A percentile compares a stretch with the other conserved stretches of the same genome.
Conservation (phyloP, 2,329 filamentous ascomycete species). For the Fusarium aywerte region DNA sequence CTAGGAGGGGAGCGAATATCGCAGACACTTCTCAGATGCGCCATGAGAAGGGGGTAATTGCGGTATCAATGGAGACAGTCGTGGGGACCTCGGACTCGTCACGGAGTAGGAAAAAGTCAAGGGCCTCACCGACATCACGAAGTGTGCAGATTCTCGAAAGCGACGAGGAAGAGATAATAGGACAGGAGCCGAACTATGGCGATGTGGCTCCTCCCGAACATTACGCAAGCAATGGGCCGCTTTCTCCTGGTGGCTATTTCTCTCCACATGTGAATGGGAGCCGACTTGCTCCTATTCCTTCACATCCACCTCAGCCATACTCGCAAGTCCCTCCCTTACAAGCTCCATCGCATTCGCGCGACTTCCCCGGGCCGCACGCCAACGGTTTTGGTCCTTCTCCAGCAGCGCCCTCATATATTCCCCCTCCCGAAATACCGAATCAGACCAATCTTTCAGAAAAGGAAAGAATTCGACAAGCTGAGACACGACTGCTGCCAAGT, state of each 20-base stretch:
- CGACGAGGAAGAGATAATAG: slow-evolving; percentile 48
- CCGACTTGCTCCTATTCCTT: slow-evolving; percentile 45
- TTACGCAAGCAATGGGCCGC: slow-evolving; percentile 31
- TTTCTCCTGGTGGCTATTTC: slow-evolving; percentile 44
- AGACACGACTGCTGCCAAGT: slow-evolving; percentile 83
- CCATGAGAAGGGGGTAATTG: slow-evolving; percentile 91
- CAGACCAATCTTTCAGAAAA: slow-evolving; percentile 81
- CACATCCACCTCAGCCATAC: slow-evolving; percentile 48
- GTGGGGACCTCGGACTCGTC: slow-evolving; percentile 86
- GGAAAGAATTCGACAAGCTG: slow-evolving; percentile 79
- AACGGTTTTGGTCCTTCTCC: slow-evolving; percentile 37
- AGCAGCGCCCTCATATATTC: slow-evolving; percentile 59
- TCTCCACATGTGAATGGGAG: slow-evolving; percentile 52
- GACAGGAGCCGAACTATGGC: slow-evolving; percentile 37
- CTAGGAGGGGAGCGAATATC: slow-evolving; percentile 67
- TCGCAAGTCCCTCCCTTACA: slow-evolving; percentile 45
- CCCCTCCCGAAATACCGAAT: slow-evolving; percentile 68
- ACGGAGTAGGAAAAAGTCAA: slow-evolving; percentile 43
- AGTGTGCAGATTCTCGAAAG: slow-evolving; percentile 47
- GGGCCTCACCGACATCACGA: slow-evolving; percentile 43
- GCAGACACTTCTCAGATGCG: slow-evolving; percentile 88
- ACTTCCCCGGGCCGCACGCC: slow-evolving; percentile 7
- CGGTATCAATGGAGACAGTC: slow-evolving; percentile 84
- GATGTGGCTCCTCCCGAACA: slow-evolving; percentile 40
- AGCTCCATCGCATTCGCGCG: slow-evolving; percentile 22